Evolutionary conservation across 768 basidiomycete species (phyloP), one percentile per base, ranked within the genome.

Genomic region (Trametes cubensis): DNA sequence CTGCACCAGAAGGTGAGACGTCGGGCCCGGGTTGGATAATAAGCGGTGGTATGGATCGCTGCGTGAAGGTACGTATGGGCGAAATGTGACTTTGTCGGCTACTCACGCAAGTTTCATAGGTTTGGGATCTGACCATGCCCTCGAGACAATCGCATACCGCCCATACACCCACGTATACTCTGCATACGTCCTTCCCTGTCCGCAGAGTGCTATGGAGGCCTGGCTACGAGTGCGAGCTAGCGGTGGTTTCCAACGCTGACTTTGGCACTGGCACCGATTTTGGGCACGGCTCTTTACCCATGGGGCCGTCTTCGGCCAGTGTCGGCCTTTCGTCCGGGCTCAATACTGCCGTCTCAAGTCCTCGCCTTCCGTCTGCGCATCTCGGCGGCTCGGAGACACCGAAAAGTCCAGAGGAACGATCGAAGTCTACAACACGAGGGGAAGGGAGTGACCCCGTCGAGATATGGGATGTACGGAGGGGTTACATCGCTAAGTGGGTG

Each of bases 391-490:
- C 63, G 2, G 67, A 67, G 13, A 40, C 47, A 10, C 58, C 64
- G 18, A 18, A 45, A n/a, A 48, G 51, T 7, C 52, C 63, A 6
- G 64, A 64, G 6, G 57, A 63, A 8, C 60, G 61, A 28, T 51
- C 58, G 11, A 46, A 41, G 17, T 61, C 64, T 15, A 21, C 42
- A 2, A 58, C 63, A 38, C 50, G 60, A 40, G 64, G 59, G 26
- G 65, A 60, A 18, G 65, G 67, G 4, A 73, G 85, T 3, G 88
- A 92, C 68, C 76, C 85, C 0, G 79, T 92, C 30, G 92, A 94
- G 67, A 87, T 94, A 23, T 95, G 93, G 93, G 92, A 95, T 71
- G 89, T 90, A 1, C 79, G 92, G 56, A 78, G 93, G 49, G 83
- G 84, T 0, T 91, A 88, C 83, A 80, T 94, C 51, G 87, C 89